Base-by-base conservation (phyloP, 2,329 filamentous ascomycete species). In the Fusarium globosum region DNA sequence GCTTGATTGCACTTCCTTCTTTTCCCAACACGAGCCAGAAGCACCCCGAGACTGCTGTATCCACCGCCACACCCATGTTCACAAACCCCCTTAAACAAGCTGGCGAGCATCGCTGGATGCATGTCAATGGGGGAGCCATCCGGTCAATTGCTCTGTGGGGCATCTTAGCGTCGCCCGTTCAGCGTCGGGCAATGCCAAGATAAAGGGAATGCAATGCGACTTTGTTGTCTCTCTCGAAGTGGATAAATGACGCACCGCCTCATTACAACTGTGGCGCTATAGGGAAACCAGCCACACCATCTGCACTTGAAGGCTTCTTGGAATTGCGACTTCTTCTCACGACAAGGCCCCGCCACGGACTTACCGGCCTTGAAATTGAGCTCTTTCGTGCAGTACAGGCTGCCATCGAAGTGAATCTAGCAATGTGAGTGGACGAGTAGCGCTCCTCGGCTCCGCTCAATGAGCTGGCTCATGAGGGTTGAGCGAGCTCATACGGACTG, bases 281-380 rank as follows among this genome's bases (percentile, higher is more conserved):
- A 12, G 18, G n/a, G 26, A 18, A 53, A 26, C 28, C 39, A 57
- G 53, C 53, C 53, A 57, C 53, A 57, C 53, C n/a, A 33, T 15
- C 14, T 43, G n/a, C n/a, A 16, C 28, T 33, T 23, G 39, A 26
- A 39, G 16, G 16, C 35, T 30, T 21, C 16, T 52, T 33, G 46
- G 36, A 41, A 35, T 23, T 30, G 21, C n/a, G 14, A 26, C 53
- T 35, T 38, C 33, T 52, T 36, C 49, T 38, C 33, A 38, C n/a
- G n/a, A 53, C 13, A 20, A 38, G 33, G 49, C 30, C 49, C 49
- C 49, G 49, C 33, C n/a, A 46, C 51, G 41, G 60, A 26, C 36
- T 57, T 28, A 36, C 61, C 55, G 61, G 30, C 55, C 61, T 43
- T 39, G 21, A 46, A 61, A 61, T 33, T 64, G 55, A 61, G 61